These are phyloP conservation scores for Geranium rotundifolium DNA, from an alignment of 345 rosid genomes.

Conservation along the genomic window DNA sequence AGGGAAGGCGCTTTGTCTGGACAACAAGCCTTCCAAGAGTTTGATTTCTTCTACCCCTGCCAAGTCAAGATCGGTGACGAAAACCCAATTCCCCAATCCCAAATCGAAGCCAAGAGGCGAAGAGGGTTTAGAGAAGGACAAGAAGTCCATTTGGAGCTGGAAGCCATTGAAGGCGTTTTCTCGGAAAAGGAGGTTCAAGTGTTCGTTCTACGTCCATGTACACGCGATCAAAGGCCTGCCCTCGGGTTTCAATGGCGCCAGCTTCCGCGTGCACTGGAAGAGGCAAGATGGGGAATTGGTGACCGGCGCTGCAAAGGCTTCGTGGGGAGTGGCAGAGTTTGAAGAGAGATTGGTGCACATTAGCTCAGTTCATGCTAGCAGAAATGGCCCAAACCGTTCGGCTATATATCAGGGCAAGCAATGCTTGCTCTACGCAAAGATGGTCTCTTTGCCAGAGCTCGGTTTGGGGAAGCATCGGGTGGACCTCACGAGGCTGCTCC, in stretches of 20 bases:
- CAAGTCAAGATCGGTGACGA: slow-evolving; percentile 37
- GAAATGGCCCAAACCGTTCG: slow-evolving; percentile 39
- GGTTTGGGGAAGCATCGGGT: slow-evolving; percentile 59
- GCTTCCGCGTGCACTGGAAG: slow-evolving; percentile 55
- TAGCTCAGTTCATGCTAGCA: slow-evolving; percentile 51
- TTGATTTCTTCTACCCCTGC: slow-evolving; percentile 25
- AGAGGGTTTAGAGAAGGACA: slow-evolving; percentile 19
- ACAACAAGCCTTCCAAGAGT: slow-evolving; percentile 26
- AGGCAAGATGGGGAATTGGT: slow-evolving; percentile 47
- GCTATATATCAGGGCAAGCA: slow-evolving; percentile 56
- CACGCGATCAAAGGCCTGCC: slow-evolving; percentile 74
- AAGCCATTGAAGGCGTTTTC: slow-evolving; percentile 67
- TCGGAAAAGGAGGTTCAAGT: slow-evolving; percentile 36
- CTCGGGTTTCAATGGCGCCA: slow-evolving; percentile 28
- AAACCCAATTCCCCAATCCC: slow-evolving; percentile 16
- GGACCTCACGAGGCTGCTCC: slow-evolving; percentile 70
- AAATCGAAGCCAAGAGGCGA: slow-evolving; percentile 14
- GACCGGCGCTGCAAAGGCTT: slow-evolving; percentile 37
- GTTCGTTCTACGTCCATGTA: slow-evolving; percentile 63
- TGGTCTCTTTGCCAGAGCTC: slow-evolving; percentile 29
- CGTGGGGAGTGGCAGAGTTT: slow-evolving; percentile 47
- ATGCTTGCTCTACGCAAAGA: slow-evolving; percentile 36
- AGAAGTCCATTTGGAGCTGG: slow-evolving; percentile 59
- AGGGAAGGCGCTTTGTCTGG: slow-evolving; percentile 57
- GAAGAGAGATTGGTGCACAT: slow-evolving; percentile 53